Base-by-base conservation (phyloP, 2,329 filamentous ascomycete species). In the Dactylellina parvicollis region DNA sequence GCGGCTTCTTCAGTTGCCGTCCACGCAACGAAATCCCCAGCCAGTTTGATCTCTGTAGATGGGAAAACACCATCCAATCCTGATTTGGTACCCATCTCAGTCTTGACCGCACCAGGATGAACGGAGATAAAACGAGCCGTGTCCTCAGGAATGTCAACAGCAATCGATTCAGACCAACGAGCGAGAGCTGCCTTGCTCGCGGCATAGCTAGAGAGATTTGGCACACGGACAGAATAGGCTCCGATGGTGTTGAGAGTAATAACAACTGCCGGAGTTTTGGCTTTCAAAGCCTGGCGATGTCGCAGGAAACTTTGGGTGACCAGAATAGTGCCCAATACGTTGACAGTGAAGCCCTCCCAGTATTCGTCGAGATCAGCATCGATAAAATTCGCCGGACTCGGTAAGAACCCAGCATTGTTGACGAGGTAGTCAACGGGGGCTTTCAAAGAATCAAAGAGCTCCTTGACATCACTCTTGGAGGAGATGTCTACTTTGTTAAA, bases 1-100 rank as follows among this genome's bases (percentile, higher is more conserved):
- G 74, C 76, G 0, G 84, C 83, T 73, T 86, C 83, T 0, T 80
- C 75, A 24, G 80, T 82, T 0, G 81, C 79, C 24, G 82, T 77
- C 83, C 83, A 85, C 4, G 84, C 79, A 2, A 78, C 69, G 75
- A 85, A 85, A 64, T 81, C 77, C 0, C 78, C 82, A 1, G 82
- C 78, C 8, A 84, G 80, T 12, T 32, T 26, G 14, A 3, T 32
- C 20, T 56, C 50, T 8, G 50, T 36, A 20, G 16, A 3, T 14
- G 36, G 50, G 28, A 38, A 36, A 20, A 16, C 22, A 22, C 49
- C 49, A 4, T 22, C 50, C n/a, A 38, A n/a, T 42, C 30, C 50
- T 4, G 50, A 36, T 22, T 56, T 56, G 9, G n/a, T 38, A 7
- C 10, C 26, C 50, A 56, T 56, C 5, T n/a, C 50, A 16, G 30